Base-by-base conservation (phyloP, 306 rosid genomes). In the Datisca glomerata region DNA sequence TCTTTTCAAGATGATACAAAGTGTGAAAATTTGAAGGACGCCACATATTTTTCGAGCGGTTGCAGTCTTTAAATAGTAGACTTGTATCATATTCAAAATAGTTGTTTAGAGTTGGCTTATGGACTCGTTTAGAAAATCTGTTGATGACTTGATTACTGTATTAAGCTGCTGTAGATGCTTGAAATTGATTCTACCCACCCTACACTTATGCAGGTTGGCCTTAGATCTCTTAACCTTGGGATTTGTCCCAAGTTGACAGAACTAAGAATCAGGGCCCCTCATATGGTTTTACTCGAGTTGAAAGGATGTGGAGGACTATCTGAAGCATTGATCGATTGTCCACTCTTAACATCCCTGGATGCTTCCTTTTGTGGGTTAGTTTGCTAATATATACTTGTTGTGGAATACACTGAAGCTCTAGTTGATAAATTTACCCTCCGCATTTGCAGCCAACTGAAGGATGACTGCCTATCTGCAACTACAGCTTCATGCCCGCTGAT, bases 341-440 rank as follows among this genome's bases (percentile, higher is more conserved):
- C 98, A 24, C 84, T 79, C 22, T 59, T 91, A 65, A 77, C 81
- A 13, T 84, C 94, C 45, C 63, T 91, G 48, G 98, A 91, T 51
- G 98, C 98, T 61, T 91, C 98, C 43, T 91, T 91, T 71, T 91
- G 98, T 85, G 61, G 96, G 98, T 91, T 54, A 59, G 54, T 46
- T 52, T 61, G 21, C 34, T 17, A 4, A 5, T 11, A 60, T 8
- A 34, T 47, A 43, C 51, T 23, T 55, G 56, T 56, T 18, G 15
- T 17, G 24, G 41, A 7, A 27, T 31, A 13, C 18, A 23, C 12
- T 42, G 23, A 41, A 35, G 46, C 28, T 29, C 28, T 45, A 62
- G 25, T 67, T 67, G 51, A 71, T 48, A 42, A 42, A 15, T 28
- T 38, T 15, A 38, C 7, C 29, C 18, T 38, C 46, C 50, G 2